These are phyloP conservation scores for Saccharomyces pastorianus DNA, from an alignment of 1,139 yeast species.

Conservation along the genomic window DNA sequence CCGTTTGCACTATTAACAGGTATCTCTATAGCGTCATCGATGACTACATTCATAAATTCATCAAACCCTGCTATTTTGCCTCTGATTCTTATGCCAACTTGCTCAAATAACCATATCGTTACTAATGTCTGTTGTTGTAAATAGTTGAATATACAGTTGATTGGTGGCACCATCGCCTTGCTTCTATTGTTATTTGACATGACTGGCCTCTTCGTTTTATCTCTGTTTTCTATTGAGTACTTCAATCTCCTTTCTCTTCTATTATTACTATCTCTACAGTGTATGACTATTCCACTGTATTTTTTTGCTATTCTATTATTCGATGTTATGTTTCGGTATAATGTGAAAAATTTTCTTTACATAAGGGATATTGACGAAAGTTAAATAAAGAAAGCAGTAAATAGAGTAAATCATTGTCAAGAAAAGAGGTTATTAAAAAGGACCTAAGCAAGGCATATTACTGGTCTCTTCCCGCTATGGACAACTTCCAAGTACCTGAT, in stretches of 20 bases:
- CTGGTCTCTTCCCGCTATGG: neutral
- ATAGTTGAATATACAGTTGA: slow-evolving; percentile 79
- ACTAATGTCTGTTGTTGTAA: slow-evolving; percentile 77
- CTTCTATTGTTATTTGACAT: slow-evolving; percentile 10
- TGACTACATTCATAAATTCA: slow-evolving; percentile 94
- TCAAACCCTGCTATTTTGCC: slow-evolving; percentile 89
- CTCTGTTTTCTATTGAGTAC: neutral
- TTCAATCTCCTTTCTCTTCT: neutral
- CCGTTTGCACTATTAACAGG: slow-evolving; percentile 33
- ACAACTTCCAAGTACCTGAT: slow-evolving; percentile 13
- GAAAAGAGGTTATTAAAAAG: neutral
- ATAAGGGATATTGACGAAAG: neutral
- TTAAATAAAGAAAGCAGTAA: neutral
- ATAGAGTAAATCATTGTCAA: neutral
- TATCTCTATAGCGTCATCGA: slow-evolving; percentile 79
- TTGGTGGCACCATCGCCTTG: slow-evolving; percentile 68
- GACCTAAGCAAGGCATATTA: too few species aligned
- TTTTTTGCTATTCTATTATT: neutral
- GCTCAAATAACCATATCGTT: slow-evolving; percentile 84
- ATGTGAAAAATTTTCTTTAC: neutral
- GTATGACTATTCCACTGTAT: neutral
- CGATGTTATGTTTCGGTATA: neutral
- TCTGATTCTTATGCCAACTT: slow-evolving; percentile 64
- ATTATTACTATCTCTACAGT: neutral
- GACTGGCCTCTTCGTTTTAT: neutral